A percentile compares a stretch with the other conserved stretches of the same genome.
phyloP scores from a whole-genome alignment of 2,329 filamentous ascomycete genomes.

The Fusarium bulbicola region DNA sequence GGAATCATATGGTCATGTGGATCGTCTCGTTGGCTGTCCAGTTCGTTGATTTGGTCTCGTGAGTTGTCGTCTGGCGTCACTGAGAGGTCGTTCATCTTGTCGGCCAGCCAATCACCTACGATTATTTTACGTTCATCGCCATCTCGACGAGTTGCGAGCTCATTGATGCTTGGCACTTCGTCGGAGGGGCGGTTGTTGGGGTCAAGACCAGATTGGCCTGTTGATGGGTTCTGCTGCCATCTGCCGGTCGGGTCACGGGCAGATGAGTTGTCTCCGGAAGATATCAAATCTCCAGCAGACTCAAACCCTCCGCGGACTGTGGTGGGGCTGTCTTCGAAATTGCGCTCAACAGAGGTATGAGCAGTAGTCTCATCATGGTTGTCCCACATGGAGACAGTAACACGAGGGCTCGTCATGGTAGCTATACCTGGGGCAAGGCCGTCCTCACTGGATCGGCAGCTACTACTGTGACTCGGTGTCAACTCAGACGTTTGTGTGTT shows the following conservation, averaged over 20 bases:
- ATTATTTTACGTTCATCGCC: slow-evolving; percentile 58
- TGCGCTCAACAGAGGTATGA: slow-evolving; percentile 52
- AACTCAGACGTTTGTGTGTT: slow-evolving; percentile 50
- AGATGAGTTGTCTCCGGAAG: slow-evolving; percentile 38
- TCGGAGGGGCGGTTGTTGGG: slow-evolving; percentile 55
- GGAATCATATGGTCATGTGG: slow-evolving; percentile 53
- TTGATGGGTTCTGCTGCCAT: slow-evolving; percentile 52
- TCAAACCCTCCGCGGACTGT: slow-evolving; percentile 49
- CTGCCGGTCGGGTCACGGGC: slow-evolving; percentile 53
- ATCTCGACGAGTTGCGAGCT: slow-evolving; percentile 54
- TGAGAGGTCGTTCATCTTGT: slow-evolving; percentile 44
- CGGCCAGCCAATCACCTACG: slow-evolving; percentile 61
- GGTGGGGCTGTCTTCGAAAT: slow-evolving; percentile 50
- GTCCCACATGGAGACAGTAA: slow-evolving; percentile 66
- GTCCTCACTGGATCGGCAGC: slow-evolving; percentile 61
- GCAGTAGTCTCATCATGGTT: slow-evolving; percentile 51
- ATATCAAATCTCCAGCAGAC: slow-evolving; percentile 53
- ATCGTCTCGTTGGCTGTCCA: slow-evolving; percentile 39
- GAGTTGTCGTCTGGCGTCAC: slow-evolving; percentile 40
- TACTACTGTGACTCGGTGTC: slow-evolving; percentile 61
- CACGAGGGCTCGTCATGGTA: slow-evolving; percentile 61
- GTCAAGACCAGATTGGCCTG: slow-evolving; percentile 58
- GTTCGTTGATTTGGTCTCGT: slow-evolving; percentile 30
- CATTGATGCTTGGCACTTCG: slow-evolving; percentile 60
- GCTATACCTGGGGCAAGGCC: slow-evolving; percentile 51